These are phyloP conservation scores for Myriosclerotinia curreyana DNA, from an alignment of 2,329 filamentous ascomycete species.

Conservation along the genomic window DNA sequence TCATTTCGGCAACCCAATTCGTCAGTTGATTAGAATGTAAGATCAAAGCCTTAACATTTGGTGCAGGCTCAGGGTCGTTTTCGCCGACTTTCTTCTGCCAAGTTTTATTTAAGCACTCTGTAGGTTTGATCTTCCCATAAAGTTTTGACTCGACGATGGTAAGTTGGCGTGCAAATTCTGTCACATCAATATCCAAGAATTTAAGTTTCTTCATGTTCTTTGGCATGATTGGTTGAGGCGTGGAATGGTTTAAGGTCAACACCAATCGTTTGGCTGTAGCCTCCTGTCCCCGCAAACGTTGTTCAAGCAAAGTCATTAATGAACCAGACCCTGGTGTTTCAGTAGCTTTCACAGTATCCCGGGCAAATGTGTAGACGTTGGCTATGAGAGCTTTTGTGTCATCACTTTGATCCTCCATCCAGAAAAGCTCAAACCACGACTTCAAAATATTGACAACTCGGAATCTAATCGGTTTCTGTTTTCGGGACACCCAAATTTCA, in stretches of 20 bases:
- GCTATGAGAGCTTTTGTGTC: slow-evolving; percentile 81
- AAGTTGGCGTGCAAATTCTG: slow-evolving; percentile 94
- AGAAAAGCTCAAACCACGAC: slow-evolving; percentile 97
- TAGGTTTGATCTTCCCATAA: slow-evolving; percentile 93
- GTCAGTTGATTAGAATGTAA: slow-evolving; percentile 98
- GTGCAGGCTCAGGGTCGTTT: slow-evolving; percentile 78
- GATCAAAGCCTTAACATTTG: slow-evolving; percentile 94
- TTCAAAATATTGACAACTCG: slow-evolving; percentile 97
- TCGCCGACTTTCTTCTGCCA: slow-evolving; percentile 95
- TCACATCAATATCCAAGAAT: slow-evolving; percentile 93
- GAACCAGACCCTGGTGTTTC: slow-evolving; percentile 86
- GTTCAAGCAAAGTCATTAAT: slow-evolving; percentile 82
- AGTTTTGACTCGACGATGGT: slow-evolving; percentile 95
- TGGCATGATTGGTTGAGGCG: slow-evolving; percentile 84
- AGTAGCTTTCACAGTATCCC: slow-evolving; percentile 86
- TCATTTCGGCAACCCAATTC: slow-evolving; percentile 99
- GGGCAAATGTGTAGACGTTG: slow-evolving; percentile 85
- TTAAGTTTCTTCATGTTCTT: slow-evolving; percentile 99
- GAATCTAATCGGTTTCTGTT: slow-evolving; percentile 94
- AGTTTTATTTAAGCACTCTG: slow-evolving; percentile 95
- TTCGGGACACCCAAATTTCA: slow-evolving; percentile 85
- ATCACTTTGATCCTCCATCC: slow-evolving; percentile 93
- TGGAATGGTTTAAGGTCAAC: slow-evolving; percentile 77
- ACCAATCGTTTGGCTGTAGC: slow-evolving; percentile 81
- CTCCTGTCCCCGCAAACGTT: slow-evolving; percentile 84